Percentiles rank a stretch among this genome's conserved stretches.
phyloP scores from a whole-genome alignment of 2,329 filamentous ascomycete genomes.

The Lasiodiplodia gonubiensis region DNA sequence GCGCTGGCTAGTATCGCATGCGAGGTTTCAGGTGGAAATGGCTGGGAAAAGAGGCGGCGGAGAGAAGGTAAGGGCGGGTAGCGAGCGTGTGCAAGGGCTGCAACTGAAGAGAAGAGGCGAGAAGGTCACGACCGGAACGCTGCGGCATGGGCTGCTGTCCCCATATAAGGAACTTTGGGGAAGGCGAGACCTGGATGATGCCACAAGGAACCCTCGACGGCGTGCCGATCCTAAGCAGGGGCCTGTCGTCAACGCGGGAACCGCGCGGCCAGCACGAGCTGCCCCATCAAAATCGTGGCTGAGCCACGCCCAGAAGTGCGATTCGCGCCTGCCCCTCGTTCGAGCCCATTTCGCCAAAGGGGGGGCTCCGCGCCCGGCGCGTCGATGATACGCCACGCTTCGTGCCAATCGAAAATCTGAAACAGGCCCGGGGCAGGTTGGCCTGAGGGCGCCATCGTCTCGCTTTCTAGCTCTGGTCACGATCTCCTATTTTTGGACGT shows the following conservation, averaged over 20 bases:
- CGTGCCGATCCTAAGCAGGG: slow-evolving; percentile 24
- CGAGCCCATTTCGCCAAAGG: slow-evolving; percentile 22
- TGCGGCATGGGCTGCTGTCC: slow-evolving; percentile 24
- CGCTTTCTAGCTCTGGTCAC: slow-evolving; percentile 3
- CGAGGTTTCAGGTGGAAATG: slow-evolving; percentile 22
- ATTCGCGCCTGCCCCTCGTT: slow-evolving; percentile 25
- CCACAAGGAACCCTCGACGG: slow-evolving; percentile 18
- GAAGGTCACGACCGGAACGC: slow-evolving; percentile 9
- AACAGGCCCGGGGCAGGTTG: slow-evolving; percentile 14
- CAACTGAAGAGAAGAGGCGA: slow-evolving; percentile 11
- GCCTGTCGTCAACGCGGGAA: slow-evolving; percentile 22
- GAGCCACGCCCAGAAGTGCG: not conserved
- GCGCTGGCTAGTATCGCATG: slow-evolving; percentile 25
- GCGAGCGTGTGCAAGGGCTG: slow-evolving; percentile 22
- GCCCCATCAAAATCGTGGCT: slow-evolving; percentile 28
- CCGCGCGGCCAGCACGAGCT: slow-evolving; percentile 26
- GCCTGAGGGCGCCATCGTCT: not conserved
- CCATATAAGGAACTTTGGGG: slow-evolving; percentile 15
- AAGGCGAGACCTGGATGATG: slow-evolving; percentile 24
- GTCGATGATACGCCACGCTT: slow-evolving; percentile 20
- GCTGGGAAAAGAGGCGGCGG: slow-evolving; percentile 4
- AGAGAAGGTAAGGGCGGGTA: slow-evolving; percentile 22
- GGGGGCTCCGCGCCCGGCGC: not conserved
- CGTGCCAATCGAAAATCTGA: slow-evolving; percentile 27
- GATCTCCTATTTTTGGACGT: slow-evolving; percentile 29